Base-by-base conservation (phyloP, 768 basidiomycete species). In the Hypholoma sublateritium region DNA sequence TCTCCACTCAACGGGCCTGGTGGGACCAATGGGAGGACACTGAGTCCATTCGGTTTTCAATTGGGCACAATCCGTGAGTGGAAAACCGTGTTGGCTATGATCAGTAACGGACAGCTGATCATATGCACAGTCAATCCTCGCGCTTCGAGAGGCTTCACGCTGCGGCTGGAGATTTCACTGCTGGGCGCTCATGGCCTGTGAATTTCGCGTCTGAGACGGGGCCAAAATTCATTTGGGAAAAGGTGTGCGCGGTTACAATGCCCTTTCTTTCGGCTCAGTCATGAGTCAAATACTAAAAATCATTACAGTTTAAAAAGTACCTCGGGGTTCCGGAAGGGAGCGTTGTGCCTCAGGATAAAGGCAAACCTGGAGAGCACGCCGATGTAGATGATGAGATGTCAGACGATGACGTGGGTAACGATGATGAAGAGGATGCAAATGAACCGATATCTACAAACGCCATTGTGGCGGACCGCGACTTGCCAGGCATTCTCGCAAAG, bases 1-100 rank as follows among this genome's bases (percentile, higher is more conserved):
- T 57, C 13, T 2, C 48, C 19, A 41, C 46, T 11, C 52, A 58
- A 24, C 73, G 66, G 55, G 71, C 72, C 41, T 92, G 89, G 89
- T 88, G 80, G 73, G 83, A 89, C 57, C 73, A 82, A n/a, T 92
- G 90, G 90, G 80, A 80, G 49, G 82, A 86, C 41, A 74, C 72
- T 3, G 88, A 91, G 66, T 69, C 75, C 47, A 69, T 77, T 32
- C 74, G 83, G 56, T 68, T 73, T 37, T 71, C 65, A 25, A 70
- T 70, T 41, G 72, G 69, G 35, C 81, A 80, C 55, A 76, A 88
- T 64, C 68, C 73, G 88, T 89, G 59, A 62, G 85, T 74, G 36
- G 13, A 3, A 6, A 13, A 6, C 12, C 13, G 13, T 42, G 12
- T 11, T 19, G 17, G 24, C 6, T 44, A 32, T 36, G 47, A 6